Percentiles rank a stretch among this genome's conserved stretches.
Conservation (phyloP, 2,329 filamentous ascomycete genomes). For the Rhinocladiella similis region DNA sequence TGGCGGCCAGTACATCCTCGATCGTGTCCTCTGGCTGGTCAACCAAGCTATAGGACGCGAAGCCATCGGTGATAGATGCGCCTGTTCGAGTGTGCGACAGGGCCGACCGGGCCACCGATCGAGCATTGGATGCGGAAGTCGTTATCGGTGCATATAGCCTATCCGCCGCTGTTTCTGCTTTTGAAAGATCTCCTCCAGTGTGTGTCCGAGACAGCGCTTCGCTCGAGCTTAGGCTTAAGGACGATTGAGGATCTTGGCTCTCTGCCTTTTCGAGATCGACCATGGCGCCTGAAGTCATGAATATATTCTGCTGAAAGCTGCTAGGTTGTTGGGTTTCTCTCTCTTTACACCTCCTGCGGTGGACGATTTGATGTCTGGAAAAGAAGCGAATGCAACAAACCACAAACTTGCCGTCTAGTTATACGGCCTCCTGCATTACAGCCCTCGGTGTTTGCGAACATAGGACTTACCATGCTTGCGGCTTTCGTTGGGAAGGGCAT, state of each 20-base stretch:
- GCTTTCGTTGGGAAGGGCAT: too few species aligned
- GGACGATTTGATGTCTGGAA: too few species aligned
- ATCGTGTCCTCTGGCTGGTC: constrained; percentile 52
- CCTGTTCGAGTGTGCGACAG: constrained; percentile 3
- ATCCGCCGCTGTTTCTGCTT: constrained; percentile 11
- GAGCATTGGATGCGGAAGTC: background rate
- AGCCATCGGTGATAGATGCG: constrained; percentile 10
- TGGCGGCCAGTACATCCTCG: background rate
- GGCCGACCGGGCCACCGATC: background rate
- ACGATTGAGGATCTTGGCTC: background rate
- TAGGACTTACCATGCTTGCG: too few species aligned
- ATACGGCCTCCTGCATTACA: too few species aligned
- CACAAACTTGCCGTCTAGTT: too few species aligned
- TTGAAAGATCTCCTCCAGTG: constrained; percentile 7
- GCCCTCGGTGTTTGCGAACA: too few species aligned
- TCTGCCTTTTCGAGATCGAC: constrained; percentile 4
- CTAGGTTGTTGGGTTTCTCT: too few species aligned
- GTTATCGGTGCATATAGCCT: background rate
- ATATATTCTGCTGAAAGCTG: background rate
- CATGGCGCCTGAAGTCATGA: background rate
- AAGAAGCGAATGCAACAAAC: too few species aligned
- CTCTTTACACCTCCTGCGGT: too few species aligned
- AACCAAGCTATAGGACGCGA: constrained; percentile 4
- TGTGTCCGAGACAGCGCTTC: background rate
- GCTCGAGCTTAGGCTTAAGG: background rate